Evolutionary conservation across 2,329 filamentous ascomycete genomes (phyloP).

Genomic region (Tricladium varicosporioides): DNA sequence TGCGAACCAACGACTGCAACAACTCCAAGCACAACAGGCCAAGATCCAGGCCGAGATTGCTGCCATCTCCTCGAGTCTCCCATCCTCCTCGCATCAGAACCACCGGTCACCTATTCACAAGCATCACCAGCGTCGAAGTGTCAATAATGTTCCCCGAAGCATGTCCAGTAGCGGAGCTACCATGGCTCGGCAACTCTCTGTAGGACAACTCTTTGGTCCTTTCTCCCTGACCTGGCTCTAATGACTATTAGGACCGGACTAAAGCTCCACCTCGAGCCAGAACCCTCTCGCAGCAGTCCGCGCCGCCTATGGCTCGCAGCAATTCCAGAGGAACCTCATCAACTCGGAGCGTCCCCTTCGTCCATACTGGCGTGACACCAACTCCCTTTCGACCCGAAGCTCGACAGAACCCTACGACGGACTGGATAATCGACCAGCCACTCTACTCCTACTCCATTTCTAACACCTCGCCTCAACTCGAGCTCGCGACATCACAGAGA

Average conservation of each 20-base stretch:
- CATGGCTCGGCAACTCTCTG: conserved; percentile 29
- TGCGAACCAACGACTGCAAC: conserved; percentile 19
- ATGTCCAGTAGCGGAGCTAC: conserved; percentile 29
- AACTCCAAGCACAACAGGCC: conserved; percentile 29
- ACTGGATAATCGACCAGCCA: conserved; percentile 30
- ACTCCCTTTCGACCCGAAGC: conserved; percentile 24
- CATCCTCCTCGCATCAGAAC: conserved; percentile 19
- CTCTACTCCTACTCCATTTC: conserved; percentile 26
- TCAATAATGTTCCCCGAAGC: conserved; percentile 29
- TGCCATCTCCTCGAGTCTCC: conserved; percentile 10
- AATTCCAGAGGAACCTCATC: conserved; percentile 30
- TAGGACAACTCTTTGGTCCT: conserved; percentile 24
- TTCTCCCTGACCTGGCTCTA: conserved; percentile 21
- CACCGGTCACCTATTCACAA: conserved; percentile 30
- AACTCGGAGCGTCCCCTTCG: conserved; percentile 26
- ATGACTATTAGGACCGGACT: conserved; percentile 28
- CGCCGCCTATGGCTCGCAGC: conserved; percentile 29
- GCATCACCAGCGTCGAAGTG: conserved; percentile 23
- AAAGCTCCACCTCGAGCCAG: conserved; percentile 21
- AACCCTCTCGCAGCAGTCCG: conserved; percentile 30
- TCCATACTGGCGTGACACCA: conserved; percentile 25
- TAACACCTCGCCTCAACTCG: conserved; percentile 20
- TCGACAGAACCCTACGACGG: conserved; percentile 25
- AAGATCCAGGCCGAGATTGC: conserved; percentile 27
- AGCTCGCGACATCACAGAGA: conserved; percentile 24